phyloP scores from a whole-genome alignment of 257 asterid species.

The Gentiana macrophylla region DNA sequence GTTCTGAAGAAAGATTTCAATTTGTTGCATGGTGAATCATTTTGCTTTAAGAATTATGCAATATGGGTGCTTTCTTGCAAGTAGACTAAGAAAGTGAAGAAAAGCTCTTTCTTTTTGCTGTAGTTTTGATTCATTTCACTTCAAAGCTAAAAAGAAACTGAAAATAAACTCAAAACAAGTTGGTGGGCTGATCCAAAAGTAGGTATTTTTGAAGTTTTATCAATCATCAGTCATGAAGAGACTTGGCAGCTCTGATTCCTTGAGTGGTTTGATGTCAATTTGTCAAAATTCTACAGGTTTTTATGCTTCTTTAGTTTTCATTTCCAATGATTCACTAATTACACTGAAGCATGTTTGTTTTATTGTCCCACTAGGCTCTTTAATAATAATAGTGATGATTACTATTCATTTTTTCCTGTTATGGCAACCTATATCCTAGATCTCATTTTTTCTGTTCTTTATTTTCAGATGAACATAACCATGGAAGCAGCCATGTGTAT shows the following conservation, averaged over 20 bases:
- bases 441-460: conserved; percentile 3
- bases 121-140: too few species aligned
- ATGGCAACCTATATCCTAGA: conserved; percentile 19
- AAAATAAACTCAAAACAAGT: too few species aligned
- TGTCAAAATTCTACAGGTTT: conserved; percentile 86
- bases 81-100: too few species aligned
- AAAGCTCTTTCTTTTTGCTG: too few species aligned
- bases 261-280: conserved; percentile 79
- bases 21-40: too few species aligned
- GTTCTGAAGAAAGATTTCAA: too few species aligned
- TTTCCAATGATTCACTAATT: conserved; percentile 19
- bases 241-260: conserved; percentile 58
- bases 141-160: too few species aligned
- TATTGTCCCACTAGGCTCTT: conserved; percentile 27
- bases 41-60: too few species aligned
- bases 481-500: conserved; percentile 35
- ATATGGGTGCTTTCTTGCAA: too few species aligned
- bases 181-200: too few species aligned
- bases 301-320: conserved; percentile 10
- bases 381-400: conserved; percentile 2
- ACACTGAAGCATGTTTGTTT: conserved; percentile 29
- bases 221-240: conserved; percentile 56
- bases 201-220: conserved; percentile 8
- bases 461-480: conserved; percentile 38
- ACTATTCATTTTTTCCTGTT: conserved; percentile 16